Percentiles rank a stretch among this genome's conserved stretches.
Evolutionary conservation across 2,329 filamentous ascomycete species (phyloP).

Genomic region (Arthroderma sp.): DNA sequence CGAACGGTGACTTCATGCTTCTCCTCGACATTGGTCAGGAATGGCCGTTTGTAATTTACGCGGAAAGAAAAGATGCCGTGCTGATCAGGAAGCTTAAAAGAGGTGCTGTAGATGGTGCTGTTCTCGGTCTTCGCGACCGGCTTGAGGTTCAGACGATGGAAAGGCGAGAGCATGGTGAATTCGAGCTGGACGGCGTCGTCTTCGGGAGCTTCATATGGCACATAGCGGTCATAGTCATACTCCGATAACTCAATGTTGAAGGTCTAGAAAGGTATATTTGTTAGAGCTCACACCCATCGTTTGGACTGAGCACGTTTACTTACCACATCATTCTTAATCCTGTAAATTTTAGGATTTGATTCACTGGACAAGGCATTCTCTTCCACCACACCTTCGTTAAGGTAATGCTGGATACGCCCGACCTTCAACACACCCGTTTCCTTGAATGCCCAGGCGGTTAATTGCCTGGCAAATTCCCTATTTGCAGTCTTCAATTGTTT

Average conservation of each 20-base stretch:
- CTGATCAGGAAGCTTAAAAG: constrained; percentile 82
- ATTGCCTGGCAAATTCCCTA: constrained; percentile 66
- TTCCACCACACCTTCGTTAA: constrained; percentile 40
- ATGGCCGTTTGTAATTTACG: constrained; percentile 92
- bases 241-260: constrained; percentile 85
- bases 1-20: constrained; percentile 90
- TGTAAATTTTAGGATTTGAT: constrained; percentile 75
- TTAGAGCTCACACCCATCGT: not conserved
- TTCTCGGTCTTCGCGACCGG: constrained; percentile 47
- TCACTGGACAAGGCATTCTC: constrained; percentile 37
- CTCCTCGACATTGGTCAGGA: constrained; percentile 78
- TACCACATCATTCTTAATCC: constrained; percentile 94
- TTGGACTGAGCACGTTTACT: constrained; percentile 30
- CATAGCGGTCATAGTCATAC: constrained; percentile 60
- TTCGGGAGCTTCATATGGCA: constrained; percentile 56
- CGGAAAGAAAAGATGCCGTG: constrained; percentile 99
- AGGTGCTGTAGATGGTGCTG: constrained; percentile 57
- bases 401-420: constrained; percentile 66
- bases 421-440: constrained; percentile 82
- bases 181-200: constrained; percentile 78
- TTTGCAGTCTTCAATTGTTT: constrained; percentile 58
- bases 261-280: constrained; percentile 38
- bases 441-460: constrained; percentile 94
- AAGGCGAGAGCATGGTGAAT: constrained; percentile 96
- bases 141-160: constrained; percentile 69